Percentiles rank a stretch among this genome's conserved stretches.
phyloP scores from a whole-genome alignment of 495 filamentous ascomycete genomes.

The Schizothecium vesticola region DNA sequence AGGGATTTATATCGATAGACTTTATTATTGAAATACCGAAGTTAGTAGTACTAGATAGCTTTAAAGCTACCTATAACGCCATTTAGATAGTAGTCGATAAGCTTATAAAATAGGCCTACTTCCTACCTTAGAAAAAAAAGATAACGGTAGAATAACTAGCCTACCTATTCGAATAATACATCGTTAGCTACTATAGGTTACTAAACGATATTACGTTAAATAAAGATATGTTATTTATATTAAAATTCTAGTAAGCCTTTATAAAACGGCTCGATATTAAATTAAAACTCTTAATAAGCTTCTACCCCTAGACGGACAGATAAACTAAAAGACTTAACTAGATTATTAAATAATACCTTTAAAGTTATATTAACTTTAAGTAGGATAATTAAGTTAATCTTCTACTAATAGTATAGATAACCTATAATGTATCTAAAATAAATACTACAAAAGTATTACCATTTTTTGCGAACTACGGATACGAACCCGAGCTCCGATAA shows the following conservation, averaged over 20 bases:
- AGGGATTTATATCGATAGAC: constrained; percentile 1
- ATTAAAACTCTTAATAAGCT: not conserved
- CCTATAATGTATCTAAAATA: not conserved
- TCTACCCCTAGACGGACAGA: not conserved
- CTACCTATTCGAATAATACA: not conserved
- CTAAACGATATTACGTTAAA: too few species aligned
- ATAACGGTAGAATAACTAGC: not conserved
- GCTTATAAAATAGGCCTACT: constrained; percentile 1
- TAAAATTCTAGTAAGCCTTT: not conserved
- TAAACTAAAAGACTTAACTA: not conserved
- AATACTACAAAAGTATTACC: not conserved
- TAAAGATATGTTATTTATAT: too few species aligned
- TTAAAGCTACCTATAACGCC: not conserved
- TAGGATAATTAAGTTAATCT: constrained; percentile 5
- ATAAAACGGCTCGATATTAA: not conserved
- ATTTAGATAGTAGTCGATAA: not conserved
- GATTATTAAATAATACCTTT: not conserved
- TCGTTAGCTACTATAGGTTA: not conserved
- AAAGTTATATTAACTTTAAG: not conserved
- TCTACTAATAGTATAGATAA: constrained; percentile 1
- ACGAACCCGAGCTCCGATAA: too few species aligned
- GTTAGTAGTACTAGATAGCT: not conserved
- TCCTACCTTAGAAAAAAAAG: not conserved
- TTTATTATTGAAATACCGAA: not conserved
- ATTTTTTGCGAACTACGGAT: not conserved